These are phyloP conservation scores for Podila horticola DNA, from an alignment of 192 early-diverging fungal species.

Conservation along the genomic window DNA sequence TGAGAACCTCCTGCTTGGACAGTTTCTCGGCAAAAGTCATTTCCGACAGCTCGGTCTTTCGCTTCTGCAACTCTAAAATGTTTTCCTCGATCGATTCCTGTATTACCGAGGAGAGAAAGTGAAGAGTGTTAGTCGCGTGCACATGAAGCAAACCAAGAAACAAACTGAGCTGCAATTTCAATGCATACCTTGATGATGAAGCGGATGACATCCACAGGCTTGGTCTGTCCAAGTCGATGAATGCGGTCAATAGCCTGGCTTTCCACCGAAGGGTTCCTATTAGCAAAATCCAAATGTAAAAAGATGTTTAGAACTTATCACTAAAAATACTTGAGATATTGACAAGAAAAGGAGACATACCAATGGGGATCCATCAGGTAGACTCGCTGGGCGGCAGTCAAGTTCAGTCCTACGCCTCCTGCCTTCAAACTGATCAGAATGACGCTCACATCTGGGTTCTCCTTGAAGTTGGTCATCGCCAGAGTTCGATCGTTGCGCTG, in stretches of 20 bases:
- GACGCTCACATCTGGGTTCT: conserved; percentile 58
- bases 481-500: conserved; percentile 64
- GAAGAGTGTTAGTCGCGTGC: conserved; percentile 28
- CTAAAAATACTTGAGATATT: background rate
- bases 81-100: conserved; percentile 64
- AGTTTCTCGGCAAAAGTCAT: conserved; percentile 54
- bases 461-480: conserved; percentile 69
- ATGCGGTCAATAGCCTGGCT: conserved; percentile 87
- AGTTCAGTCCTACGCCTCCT: conserved; percentile 83
- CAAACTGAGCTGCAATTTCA: background rate
- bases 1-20: conserved; percentile 51
- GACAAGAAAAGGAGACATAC: conserved; percentile 16
- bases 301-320: conserved; percentile 30
- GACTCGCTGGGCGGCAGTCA: conserved; percentile 79
- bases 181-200: conserved; percentile 67
- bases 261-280: conserved; percentile 83
- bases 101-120: conserved; percentile 12
- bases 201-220: conserved; percentile 68
- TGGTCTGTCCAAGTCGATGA: conserved; percentile 81
- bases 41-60: conserved; percentile 56
- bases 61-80: conserved; percentile 62
- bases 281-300: conserved; percentile 27
- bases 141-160: conserved; percentile 1
- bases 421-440: conserved; percentile 79
- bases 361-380: conserved; percentile 71